Evolutionary conservation across 805 yeast species (phyloP).

Genomic region (Saturnispora besseyi): DNA sequence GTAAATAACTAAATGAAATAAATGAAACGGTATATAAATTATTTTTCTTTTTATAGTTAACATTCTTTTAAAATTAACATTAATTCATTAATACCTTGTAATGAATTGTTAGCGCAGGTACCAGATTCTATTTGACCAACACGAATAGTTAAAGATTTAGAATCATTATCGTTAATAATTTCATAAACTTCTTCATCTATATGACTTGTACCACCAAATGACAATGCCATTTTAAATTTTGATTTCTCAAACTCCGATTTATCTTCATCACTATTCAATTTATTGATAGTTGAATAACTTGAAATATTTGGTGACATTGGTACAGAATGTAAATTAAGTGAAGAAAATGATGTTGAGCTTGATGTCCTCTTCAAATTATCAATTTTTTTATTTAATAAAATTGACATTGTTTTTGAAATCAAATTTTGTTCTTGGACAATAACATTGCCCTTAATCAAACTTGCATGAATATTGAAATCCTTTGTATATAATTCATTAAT

Average conservation of each 20-base stretch:
- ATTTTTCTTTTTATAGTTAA: not conserved
- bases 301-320: constrained; percentile 11
- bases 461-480: constrained; percentile 61
- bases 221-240: constrained; percentile 36
- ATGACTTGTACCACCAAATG: constrained; percentile 59
- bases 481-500: constrained; percentile 65
- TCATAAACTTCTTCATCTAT: constrained; percentile 63
- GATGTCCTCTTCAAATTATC: constrained; percentile 6
- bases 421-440: constrained; percentile 62
- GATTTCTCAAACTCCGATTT: not conserved
- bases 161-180: constrained; percentile 34
- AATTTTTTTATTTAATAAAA: constrained; percentile 30
- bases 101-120: constrained; percentile 49
- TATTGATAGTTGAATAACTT: not conserved
- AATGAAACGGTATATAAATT: not conserved
- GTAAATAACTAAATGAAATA: constrained; percentile 2
- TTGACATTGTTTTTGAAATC: constrained; percentile 46
- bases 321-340: constrained; percentile 9
- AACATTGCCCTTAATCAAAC: constrained; percentile 57
- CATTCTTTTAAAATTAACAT: constrained; percentile 37
- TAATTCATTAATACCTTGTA: constrained; percentile 63
- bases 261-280: not conserved
- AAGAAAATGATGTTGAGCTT: constrained; percentile 14
- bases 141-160: constrained; percentile 50
- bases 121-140: constrained; percentile 33